Base-by-base conservation (phyloP, 2,329 filamentous ascomycete species). In the Neurospora sp. region DNA sequence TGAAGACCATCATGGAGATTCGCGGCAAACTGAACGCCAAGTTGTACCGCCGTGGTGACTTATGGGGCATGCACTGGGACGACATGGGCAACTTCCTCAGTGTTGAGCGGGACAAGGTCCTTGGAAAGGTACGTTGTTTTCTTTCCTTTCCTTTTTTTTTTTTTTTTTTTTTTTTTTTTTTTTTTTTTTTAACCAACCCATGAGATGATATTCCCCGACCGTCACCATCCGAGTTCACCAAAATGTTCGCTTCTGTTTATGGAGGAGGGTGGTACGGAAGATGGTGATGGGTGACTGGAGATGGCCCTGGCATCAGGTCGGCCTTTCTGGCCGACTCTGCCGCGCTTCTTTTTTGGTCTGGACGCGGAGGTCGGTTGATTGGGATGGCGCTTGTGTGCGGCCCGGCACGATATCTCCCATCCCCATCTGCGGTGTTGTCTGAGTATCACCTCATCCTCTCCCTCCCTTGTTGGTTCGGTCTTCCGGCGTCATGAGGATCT, bases 1-100 rank as follows among this genome's bases (percentile, higher is more conserved):
- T 99, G 71, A 92, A 93, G 73, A 90, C 91, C 23, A 97, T 99
- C 76, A 97, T 97, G 90, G 95, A 99, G 78, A 93, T 95, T 76
- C 90, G 96, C 67, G 96, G 96, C 76, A 96, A 94, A 80, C 90
- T 97, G 73, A 94, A 93, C 38, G 89, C 91, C 66, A 97, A 97
- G 80, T 85, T 97, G 72, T 90, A 97, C 76, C 93, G 93, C 76
- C 91, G 91, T 68, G 93, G 94, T 2, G 86, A 93, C 73, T 86
- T 96, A 72, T 89, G 90, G 15, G 85, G 86, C 58, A 83, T 90
- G 77, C 92, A 97, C 80, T 97, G 97, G 79, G 92, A 97, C 78
- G 91, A 93, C 70, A 84, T 91, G 80, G 87, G 92, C 73, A 93
- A 93, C 76, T 98, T 97, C 80, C 85, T 90, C 78, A 96, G 90